phyloP scores from a whole-genome alignment of 441 rosid genomes.

The Jatropha podagrica region DNA sequence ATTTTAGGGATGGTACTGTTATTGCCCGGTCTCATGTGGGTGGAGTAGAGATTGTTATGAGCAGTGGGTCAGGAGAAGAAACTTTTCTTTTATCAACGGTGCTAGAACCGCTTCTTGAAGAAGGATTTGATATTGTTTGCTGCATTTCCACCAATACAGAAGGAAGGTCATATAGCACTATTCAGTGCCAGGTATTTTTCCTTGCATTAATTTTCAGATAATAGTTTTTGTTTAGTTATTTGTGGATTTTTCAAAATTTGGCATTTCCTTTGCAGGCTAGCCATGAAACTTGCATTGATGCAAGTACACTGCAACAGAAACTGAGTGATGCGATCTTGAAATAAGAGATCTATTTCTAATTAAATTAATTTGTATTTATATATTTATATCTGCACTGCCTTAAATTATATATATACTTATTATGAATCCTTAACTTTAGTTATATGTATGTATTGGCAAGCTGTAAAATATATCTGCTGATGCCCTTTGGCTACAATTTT shows the following conservation, averaged over 20 bases:
- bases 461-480: too few species aligned
- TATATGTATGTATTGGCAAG: too few species aligned
- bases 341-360: not conserved
- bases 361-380: not conserved
- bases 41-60: slow-evolving; percentile 35
- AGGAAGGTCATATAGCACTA: slow-evolving; percentile 26
- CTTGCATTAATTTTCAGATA: too few species aligned
- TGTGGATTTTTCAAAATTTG: not conserved
- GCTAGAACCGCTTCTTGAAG: slow-evolving; percentile 29
- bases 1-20: slow-evolving; percentile 8
- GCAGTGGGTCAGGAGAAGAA: slow-evolving; percentile 20
- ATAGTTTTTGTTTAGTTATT: too few species aligned
- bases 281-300: slow-evolving; percentile 23
- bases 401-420: not conserved
- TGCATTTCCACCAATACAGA: slow-evolving; percentile 29
- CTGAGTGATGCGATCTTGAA: slow-evolving; percentile 21
- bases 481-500: too few species aligned
- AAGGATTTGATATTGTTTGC: slow-evolving; percentile 37
- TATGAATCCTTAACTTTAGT: not conserved
- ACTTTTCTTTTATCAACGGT: slow-evolving; percentile 33
- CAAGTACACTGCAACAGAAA: slow-evolving; percentile 27
- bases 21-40: slow-evolving; percentile 19
- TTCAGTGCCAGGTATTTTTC: slow-evolving; percentile 37
- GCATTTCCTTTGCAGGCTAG: slow-evolving; percentile 30
- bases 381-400: not conserved